Evolutionary conservation across 257 asterid species (phyloP).

Genomic region (Phtheirospermum japonicum): DNA sequence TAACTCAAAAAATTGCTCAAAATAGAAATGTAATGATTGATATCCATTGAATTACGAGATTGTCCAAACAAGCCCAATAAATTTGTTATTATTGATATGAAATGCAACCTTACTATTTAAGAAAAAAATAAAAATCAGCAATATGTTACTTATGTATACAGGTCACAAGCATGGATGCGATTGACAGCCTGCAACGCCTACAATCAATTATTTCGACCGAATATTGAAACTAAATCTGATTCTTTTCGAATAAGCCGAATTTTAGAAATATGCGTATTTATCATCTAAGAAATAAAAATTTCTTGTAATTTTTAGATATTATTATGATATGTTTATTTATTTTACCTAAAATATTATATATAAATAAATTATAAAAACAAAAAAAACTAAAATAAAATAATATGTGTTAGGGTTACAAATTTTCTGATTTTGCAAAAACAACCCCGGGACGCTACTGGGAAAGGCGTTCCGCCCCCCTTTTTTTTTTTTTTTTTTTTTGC

Average conservation of each 20-base stretch:
- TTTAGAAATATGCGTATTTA: conserved; percentile 20
- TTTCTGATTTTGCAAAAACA: too few species aligned
- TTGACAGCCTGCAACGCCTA: conserved; percentile 23
- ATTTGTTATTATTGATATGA: background rate
- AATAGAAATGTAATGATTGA: background rate
- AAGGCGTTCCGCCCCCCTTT: too few species aligned
- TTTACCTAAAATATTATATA: too few species aligned
- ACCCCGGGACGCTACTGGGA: too few species aligned
- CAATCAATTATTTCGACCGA: conserved; percentile 12
- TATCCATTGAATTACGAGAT: background rate
- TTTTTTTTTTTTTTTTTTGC: too few species aligned
- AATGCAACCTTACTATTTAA: background rate
- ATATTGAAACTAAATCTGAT: conserved; percentile 27
- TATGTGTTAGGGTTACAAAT: too few species aligned
- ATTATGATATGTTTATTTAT: too few species aligned
- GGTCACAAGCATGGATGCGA: conserved; percentile 26
- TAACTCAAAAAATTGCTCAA: too few species aligned
- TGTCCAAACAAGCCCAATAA: background rate
- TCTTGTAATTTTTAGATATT: too few species aligned
- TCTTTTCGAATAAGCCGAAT: conserved; percentile 33
- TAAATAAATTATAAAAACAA: too few species aligned
- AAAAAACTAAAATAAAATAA: too few species aligned
- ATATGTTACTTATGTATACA: conserved; percentile 14
- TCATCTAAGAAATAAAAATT: too few species aligned
- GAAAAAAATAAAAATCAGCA: background rate